Conservation (phyloP, 2,329 filamentous ascomycete genomes). For the Hysterium pulicare region DNA sequence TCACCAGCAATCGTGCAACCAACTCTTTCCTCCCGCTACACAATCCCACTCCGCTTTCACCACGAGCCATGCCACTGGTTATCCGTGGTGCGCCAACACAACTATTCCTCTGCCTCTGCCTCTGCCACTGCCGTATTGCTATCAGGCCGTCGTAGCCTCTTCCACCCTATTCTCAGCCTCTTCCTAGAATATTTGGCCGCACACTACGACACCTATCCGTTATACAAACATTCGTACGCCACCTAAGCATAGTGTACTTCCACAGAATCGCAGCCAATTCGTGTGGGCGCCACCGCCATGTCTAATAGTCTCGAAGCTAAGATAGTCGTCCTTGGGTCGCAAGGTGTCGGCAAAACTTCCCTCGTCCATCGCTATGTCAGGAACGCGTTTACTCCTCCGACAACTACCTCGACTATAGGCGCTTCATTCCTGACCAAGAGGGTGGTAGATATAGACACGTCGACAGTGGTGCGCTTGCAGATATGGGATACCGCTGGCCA, state of each 20-base stretch:
- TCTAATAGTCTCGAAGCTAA: constrained; percentile 68
- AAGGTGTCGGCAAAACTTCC: constrained; percentile 77
- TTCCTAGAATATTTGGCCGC: neutral
- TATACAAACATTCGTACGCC: too few species aligned
- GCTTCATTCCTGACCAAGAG: constrained; percentile 62
- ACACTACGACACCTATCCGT: too few species aligned
- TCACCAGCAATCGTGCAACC: neutral
- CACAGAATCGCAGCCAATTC: neutral
- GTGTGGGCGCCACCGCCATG: constrained; percentile 15
- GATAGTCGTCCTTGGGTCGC: constrained; percentile 75
- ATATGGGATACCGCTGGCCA: constrained; percentile 98
- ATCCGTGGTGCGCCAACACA: neutral
- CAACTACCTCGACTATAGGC: constrained; percentile 48
- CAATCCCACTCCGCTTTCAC: neutral
- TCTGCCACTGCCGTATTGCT: neutral
- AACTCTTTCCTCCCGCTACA: neutral
- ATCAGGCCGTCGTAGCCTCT: neutral
- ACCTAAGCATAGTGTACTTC: too few species aligned
- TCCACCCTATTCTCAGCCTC: neutral
- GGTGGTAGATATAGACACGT: constrained; percentile 72
- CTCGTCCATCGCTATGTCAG: constrained; percentile 74
- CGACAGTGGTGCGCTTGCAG: constrained; percentile 84
- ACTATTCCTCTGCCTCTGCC: neutral
- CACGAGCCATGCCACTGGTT: neutral
- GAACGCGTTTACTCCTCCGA: constrained; percentile 62